Base-by-base conservation (phyloP, 495 filamentous ascomycete genomes). In the Penicillium egyptiacum region DNA sequence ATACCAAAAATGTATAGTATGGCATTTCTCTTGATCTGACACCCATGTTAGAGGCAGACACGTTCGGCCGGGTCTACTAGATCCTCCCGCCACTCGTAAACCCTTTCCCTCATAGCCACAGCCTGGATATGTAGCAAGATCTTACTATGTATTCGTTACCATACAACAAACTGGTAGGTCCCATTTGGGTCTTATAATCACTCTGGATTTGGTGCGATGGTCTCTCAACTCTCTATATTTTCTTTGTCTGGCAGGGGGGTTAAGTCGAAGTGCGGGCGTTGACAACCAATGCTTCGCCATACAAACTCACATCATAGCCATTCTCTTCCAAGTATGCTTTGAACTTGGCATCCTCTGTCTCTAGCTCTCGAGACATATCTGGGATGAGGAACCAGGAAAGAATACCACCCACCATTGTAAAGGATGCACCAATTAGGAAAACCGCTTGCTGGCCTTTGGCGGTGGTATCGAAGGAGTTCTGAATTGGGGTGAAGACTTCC, bases 321-420 rank as follows among this genome's bases (percentile, higher is more conserved):
- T 75, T 64, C 52, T 73, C 70, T 55, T 71, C 72, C 45, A 80
- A 58, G 53, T 80, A 80, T 2, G 61, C 62, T 53, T 71, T 71
- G 60, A 74, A 81, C 17, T 63, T 59, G 8, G 59, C 71, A 64
- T 81, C 77, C 49, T 81, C 76, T 8, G 64, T 68, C 54, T 79
- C 79, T 43, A 81, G 66, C 40, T 76, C 71, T 1, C 67, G 70
- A 31, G 68, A 67, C 65, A 73, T 74, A 52, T 79, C 75, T 9
- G 77, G 77, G 40, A 81, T 75, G 26, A 79, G 42, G 41, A 72
- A 73, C 76, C 78, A 81, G 6, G 72, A 61, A 40, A 78, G 64
- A 5, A 76, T 12, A 2, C 64, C 70, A 8, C 79, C 79, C 7
- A 76, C 63, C 0, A 74, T 55, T 0, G 71, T 67, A 50, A 81